A percentile compares a stretch with the other conserved stretches of the same genome.
Conservation (phyloP, 2,329 filamentous ascomycete species). For the Botrytis elliptica region DNA sequence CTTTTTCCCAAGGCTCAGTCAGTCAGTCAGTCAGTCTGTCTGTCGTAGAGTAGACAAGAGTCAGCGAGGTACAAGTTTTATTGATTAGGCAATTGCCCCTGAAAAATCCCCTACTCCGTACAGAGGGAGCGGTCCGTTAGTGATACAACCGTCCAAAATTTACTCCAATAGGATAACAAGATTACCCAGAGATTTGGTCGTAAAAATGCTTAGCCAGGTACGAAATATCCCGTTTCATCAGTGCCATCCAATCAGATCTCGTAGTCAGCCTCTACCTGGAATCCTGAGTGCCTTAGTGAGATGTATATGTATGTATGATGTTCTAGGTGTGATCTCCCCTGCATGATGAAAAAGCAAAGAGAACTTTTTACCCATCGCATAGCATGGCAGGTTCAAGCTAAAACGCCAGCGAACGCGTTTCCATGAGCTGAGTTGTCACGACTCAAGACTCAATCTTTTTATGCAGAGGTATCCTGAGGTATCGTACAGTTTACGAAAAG, state of each 20-base stretch:
- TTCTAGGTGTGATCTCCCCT: conserved; percentile 1
- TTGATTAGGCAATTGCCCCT: conserved; percentile 10
- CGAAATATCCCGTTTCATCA: neutral
- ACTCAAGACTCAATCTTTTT: neutral
- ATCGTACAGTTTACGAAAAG: neutral
- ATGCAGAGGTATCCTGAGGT: neutral
- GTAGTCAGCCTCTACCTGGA: neutral
- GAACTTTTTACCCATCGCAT: neutral
- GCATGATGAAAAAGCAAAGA: conserved; percentile 1
- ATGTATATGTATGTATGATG: neutral
- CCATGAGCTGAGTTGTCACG: neutral
- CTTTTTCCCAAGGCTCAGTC: neutral
- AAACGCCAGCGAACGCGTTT: neutral
- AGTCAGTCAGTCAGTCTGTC: neutral
- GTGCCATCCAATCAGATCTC: neutral
- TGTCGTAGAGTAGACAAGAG: neutral
- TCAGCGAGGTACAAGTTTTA: neutral
- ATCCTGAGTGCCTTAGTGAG: neutral
- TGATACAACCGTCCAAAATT: neutral
- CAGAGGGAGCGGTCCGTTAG: neutral
- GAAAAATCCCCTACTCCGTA: neutral
- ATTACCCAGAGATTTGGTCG: neutral
- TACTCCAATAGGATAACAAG: neutral
- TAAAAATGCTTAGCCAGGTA: conserved; percentile 3
- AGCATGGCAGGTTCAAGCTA: neutral